phyloP scores from a whole-genome alignment of 495 filamentous ascomycete species.

The Hypoxylon subgilvum region DNA sequence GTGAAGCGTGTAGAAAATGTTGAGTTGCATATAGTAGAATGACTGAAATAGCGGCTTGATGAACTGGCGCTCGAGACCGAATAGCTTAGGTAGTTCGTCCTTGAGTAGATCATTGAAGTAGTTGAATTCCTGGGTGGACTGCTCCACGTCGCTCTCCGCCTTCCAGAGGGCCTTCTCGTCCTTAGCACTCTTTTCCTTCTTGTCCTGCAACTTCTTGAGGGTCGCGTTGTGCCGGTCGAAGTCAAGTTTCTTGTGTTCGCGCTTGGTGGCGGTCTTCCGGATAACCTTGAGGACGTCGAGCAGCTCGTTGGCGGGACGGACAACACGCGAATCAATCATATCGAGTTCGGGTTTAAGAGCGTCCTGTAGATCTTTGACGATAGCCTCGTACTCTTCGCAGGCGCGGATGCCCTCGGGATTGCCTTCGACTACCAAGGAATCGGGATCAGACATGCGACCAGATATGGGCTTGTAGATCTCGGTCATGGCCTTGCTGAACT shows the following conservation, averaged over 20 bases:
- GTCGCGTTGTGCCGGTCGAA: slow-evolving; percentile 84
- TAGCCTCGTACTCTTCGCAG: slow-evolving; percentile 93
- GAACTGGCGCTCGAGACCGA: slow-evolving; percentile 91
- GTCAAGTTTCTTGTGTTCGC: slow-evolving; percentile 96
- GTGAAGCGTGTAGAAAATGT: slow-evolving; percentile 98
- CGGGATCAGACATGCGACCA: slow-evolving; percentile 91
- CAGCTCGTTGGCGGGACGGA: slow-evolving; percentile 92
- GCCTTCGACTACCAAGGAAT: slow-evolving; percentile 76
- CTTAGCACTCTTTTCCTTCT: slow-evolving; percentile 94
- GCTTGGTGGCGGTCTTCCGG: slow-evolving; percentile 84
- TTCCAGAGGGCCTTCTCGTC: slow-evolving; percentile 98
- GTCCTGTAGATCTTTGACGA: slow-evolving; percentile 88
- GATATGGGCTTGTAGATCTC: slow-evolving; percentile 99
- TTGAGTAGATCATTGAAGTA: slow-evolving; percentile 97
- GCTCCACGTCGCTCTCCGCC: slow-evolving; percentile 88
- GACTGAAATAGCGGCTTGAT: slow-evolving; percentile 97
- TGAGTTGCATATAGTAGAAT: slow-evolving; percentile 99
- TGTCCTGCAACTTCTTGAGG: slow-evolving; percentile 93
- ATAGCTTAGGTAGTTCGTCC: slow-evolving; percentile 91
- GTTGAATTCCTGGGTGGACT: slow-evolving; percentile 92
- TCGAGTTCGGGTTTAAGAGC: slow-evolving; percentile 90
- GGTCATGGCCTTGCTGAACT: slow-evolving; percentile 92
- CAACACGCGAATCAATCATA: slow-evolving; percentile 92
- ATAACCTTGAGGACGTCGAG: slow-evolving; percentile 94
- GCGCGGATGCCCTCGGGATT: slow-evolving; percentile 94